Percentiles rank a stretch among this genome's conserved stretches.
Evolutionary conservation across 2,329 filamentous ascomycete species (phyloP).

Genomic region (Colletotrichum destructivum): DNA sequence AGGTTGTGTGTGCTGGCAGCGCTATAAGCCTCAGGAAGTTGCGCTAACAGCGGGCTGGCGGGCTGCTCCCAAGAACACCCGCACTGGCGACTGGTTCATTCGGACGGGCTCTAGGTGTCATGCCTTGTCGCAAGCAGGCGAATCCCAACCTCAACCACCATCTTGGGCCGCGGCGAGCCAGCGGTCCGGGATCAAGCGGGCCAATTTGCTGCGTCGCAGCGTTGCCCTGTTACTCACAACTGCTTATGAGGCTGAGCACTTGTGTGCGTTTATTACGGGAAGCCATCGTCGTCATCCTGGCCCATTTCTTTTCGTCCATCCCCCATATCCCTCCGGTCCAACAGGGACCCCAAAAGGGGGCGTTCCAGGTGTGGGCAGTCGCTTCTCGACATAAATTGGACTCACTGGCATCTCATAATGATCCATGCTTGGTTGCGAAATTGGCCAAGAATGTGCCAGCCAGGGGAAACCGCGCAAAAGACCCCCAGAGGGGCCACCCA

Average conservation of each 20-base stretch:
- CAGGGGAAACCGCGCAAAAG: slow-evolving; percentile 26
- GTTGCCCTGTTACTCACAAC: slow-evolving; percentile 14
- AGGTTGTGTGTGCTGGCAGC: slow-evolving; percentile 29
- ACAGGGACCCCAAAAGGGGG: slow-evolving; percentile 10
- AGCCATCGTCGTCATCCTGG: slow-evolving; percentile 35
- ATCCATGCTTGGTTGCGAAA: slow-evolving; percentile 41
- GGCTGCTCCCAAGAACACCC: slow-evolving; percentile 18
- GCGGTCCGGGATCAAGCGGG: slow-evolving; percentile 23
- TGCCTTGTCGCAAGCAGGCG: slow-evolving; percentile 29
- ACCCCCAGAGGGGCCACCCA: slow-evolving; percentile 23
- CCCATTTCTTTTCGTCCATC: slow-evolving; percentile 18
- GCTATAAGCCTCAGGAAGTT: slow-evolving; percentile 5
- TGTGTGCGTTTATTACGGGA: slow-evolving; percentile 28
- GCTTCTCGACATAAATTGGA: slow-evolving; percentile 38
- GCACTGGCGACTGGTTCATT: slow-evolving; percentile 18
- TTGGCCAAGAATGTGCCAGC: slow-evolving; percentile 40
- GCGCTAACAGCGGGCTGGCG: neutral
- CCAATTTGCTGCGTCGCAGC: slow-evolving; percentile 28
- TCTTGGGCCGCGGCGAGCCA: slow-evolving; percentile 11
- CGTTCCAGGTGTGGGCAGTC: slow-evolving; percentile 34
- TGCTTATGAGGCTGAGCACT: slow-evolving; percentile 37
- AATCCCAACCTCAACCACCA: slow-evolving; percentile 26
- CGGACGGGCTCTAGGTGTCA: slow-evolving; percentile 23
- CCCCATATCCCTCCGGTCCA: slow-evolving; percentile 18
- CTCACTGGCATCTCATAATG: slow-evolving; percentile 30